These are phyloP conservation scores for Alternaria burnsii DNA, from an alignment of 2,329 filamentous ascomycete genomes.

Conservation along the genomic window DNA sequence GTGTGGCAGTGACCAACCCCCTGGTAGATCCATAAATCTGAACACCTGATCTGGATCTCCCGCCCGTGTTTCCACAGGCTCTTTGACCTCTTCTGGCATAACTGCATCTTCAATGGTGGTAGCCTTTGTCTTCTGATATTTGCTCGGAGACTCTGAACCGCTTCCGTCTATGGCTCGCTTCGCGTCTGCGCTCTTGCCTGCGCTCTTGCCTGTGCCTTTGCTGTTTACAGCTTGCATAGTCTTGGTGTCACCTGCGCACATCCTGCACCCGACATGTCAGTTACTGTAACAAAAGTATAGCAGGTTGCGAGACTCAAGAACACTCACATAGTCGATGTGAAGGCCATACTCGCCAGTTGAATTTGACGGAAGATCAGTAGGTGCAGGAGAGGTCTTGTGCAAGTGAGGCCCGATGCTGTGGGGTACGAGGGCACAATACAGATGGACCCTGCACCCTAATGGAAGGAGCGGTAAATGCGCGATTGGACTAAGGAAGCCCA, in stretches of 20 bases:
- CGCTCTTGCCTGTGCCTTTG: slow-evolving; percentile 10
- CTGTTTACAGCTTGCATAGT: not conserved
- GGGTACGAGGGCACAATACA: not conserved
- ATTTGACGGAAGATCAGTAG: not conserved
- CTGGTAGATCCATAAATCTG: slow-evolving; percentile 35
- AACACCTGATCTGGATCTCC: slow-evolving; percentile 12
- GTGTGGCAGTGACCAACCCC: slow-evolving; percentile 19
- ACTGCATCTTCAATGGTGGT: not conserved
- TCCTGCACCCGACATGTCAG: slow-evolving; percentile 17
- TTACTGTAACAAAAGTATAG: not conserved
- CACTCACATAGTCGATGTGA: slow-evolving; percentile 10
- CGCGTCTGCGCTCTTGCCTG: slow-evolving; percentile 6
- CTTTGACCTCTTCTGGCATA: not conserved
- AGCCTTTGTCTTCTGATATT: slow-evolving; percentile 13
- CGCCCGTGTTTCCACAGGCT: not conserved
- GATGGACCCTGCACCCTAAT: not conserved
- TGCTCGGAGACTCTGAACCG: slow-evolving; percentile 2
- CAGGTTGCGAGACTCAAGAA: not conserved
- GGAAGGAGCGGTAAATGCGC: slow-evolving; percentile 12
- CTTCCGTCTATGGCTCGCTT: slow-evolving; percentile 9
- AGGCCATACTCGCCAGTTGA: not conserved
- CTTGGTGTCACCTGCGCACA: slow-evolving; percentile 3
- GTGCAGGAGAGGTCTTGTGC: slow-evolving; percentile 17
- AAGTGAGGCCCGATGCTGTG: slow-evolving; percentile 16
- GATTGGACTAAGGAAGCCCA: not conserved